Conservation (phyloP, 116 monocot species). For the Dioscorea cayenensis region DNA sequence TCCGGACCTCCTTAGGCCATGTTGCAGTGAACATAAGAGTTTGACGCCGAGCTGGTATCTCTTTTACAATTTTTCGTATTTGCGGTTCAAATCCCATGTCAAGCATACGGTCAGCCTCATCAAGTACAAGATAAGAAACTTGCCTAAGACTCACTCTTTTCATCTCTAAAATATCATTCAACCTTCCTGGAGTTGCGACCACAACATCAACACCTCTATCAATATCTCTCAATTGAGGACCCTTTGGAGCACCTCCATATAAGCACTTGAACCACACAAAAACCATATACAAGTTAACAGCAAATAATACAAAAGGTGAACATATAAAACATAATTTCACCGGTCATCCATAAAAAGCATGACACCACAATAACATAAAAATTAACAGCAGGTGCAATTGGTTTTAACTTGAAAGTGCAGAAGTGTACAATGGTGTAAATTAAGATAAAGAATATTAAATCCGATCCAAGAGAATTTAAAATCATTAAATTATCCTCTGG, state of each 20-base stretch:
- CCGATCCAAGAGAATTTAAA: too few species aligned
- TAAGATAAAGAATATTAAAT: too few species aligned
- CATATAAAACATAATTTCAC: not conserved
- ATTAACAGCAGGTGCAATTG: not conserved
- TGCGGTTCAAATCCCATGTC: constrained; percentile 99
- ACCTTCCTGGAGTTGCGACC: constrained; percentile 91
- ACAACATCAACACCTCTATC: constrained; percentile 85
- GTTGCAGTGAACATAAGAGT: constrained; percentile 97
- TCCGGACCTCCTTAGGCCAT: constrained; percentile 92
- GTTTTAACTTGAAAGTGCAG: too few species aligned
- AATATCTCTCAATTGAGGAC: constrained; percentile 79
- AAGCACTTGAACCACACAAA: constrained; percentile 50
- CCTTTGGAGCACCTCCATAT: constrained; percentile 95
- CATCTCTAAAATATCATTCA: constrained; percentile 93
- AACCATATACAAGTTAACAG: not conserved
- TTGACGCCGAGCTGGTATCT: constrained; percentile 63
- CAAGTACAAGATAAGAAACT: constrained; percentile 84
- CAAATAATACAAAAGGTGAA: not conserved
- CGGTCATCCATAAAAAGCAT: not conserved
- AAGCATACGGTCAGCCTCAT: constrained; percentile 95
- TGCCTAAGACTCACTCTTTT: constrained; percentile 68
- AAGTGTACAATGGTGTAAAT: too few species aligned
- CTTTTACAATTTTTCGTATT: constrained; percentile 85
- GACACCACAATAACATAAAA: not conserved
- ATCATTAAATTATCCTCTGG: too few species aligned